phyloP scores from a whole-genome alignment of 108 stramenopile genomes.

The Skeletonema menzelii region DNA sequence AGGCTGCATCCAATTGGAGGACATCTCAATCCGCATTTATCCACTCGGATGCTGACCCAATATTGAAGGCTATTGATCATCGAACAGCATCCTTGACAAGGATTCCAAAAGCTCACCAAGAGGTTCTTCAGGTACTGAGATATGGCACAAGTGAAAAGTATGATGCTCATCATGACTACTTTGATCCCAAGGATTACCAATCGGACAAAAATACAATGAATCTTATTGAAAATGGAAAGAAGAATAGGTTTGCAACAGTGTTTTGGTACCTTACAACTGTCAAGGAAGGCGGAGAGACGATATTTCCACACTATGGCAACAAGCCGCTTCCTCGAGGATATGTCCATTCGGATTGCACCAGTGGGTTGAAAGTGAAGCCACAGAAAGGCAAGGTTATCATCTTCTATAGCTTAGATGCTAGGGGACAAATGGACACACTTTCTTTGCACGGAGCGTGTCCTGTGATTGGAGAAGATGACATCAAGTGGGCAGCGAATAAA shows the following conservation, averaged over 20 bases:
- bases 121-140: slow-evolving; percentile 72
- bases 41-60: slow-evolving; percentile 22
- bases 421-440: slow-evolving; percentile 56
- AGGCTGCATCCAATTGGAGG: slow-evolving; percentile 85
- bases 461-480: slow-evolving; percentile 64
- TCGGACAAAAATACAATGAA: slow-evolving; percentile 33
- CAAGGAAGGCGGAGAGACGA: slow-evolving; percentile 71
- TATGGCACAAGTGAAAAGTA: slow-evolving; percentile 73
- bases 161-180: slow-evolving; percentile 82
- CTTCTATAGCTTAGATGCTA: slow-evolving; percentile 69
- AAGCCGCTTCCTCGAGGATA: slow-evolving; percentile 10
- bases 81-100: slow-evolving; percentile 69
- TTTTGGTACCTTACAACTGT: slow-evolving; percentile 91
- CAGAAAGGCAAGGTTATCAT: slow-evolving; percentile 83
- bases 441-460: slow-evolving; percentile 93
- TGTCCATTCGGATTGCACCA: slow-evolving; percentile 22
- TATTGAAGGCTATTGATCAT: slow-evolving; percentile 59
- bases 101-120: slow-evolving; percentile 68
- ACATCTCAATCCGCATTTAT: slow-evolving; percentile 83
- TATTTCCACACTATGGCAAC: slow-evolving; percentile 56
- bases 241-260: slow-evolving; percentile 88
- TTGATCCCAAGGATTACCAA: slow-evolving; percentile 57
- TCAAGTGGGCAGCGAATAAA: slow-evolving; percentile 93
- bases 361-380: slow-evolving; percentile 72
- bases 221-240: slow-evolving; percentile 56